These are phyloP conservation scores for Chrysanthemum lavandulifolium DNA, from an alignment of 129 eudicot genomes.

Conservation along the genomic window DNA sequence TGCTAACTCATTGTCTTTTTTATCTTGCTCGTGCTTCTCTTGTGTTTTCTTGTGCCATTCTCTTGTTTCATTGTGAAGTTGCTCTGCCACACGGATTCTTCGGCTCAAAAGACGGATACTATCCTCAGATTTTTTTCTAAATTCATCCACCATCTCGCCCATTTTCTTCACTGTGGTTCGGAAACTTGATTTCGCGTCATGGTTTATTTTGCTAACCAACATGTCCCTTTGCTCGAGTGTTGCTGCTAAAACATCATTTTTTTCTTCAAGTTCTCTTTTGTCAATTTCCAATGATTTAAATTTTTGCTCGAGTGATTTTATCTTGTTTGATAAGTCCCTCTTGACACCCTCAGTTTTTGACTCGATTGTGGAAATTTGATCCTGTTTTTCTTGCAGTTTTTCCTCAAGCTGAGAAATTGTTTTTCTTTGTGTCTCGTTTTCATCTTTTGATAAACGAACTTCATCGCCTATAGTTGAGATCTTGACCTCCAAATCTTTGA, in stretches of 20 bases:
- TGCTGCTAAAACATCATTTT: conserved; percentile 31
- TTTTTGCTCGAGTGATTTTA: conserved; percentile 31
- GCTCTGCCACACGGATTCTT: conserved; percentile 84
- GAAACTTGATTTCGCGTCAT: conserved; percentile 34
- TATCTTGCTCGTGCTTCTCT: conserved; percentile 49
- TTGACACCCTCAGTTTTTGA: conserved; percentile 40
- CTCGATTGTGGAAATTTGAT: conserved; percentile 24
- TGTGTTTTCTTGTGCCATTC: conserved; percentile 54
- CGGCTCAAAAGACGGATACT: conserved; percentile 55
- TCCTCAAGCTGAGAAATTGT: conserved; percentile 31
- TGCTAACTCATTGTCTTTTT: conserved; percentile 31
- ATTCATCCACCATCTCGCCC: conserved; percentile 69
- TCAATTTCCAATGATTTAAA: conserved; percentile 32
- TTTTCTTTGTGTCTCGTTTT: conserved; percentile 36
- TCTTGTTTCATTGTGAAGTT: conserved; percentile 60
- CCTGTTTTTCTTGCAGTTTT: conserved; percentile 31
- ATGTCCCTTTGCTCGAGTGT: conserved; percentile 35
- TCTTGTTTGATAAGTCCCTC: conserved; percentile 39
- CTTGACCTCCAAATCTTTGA: conserved; percentile 29
- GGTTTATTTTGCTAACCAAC: conserved; percentile 31
- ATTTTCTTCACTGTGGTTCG: conserved; percentile 53
- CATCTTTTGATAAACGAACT: conserved; percentile 20
- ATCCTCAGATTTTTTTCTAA: conserved; percentile 65
- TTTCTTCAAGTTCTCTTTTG: conserved; percentile 33
- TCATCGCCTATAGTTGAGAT: conserved; percentile 28